Percentiles rank a stretch among this genome's conserved stretches.
phyloP scores from a whole-genome alignment of 257 asterid genomes.

The Solanum lignicaule region DNA sequence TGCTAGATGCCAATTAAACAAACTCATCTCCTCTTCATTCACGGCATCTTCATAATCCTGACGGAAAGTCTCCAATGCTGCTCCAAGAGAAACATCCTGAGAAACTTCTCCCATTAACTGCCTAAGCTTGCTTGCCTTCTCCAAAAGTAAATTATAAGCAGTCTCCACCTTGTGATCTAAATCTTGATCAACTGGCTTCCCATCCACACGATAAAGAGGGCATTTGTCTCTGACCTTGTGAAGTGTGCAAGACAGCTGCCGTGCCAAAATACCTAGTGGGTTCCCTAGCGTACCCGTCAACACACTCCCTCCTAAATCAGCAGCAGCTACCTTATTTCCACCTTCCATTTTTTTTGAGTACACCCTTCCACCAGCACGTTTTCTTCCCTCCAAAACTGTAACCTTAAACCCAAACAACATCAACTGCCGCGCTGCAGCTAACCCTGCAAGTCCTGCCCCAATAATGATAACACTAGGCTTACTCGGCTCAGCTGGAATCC shows the following conservation, averaged over 20 bases:
- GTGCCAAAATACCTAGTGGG: conserved; percentile 91
- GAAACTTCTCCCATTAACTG: conserved; percentile 84
- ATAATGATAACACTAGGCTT: conserved; percentile 55
- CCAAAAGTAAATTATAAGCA: conserved; percentile 66
- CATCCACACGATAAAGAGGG: conserved; percentile 70
- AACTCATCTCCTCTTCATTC: conserved; percentile 54
- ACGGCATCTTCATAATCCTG: conserved; percentile 35
- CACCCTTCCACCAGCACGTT: conserved; percentile 95
- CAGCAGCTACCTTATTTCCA: conserved; percentile 54
- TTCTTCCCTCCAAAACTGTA: conserved; percentile 79
- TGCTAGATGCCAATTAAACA: conserved; percentile 93
- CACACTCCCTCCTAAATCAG: conserved; percentile 97
- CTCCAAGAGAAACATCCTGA: conserved; percentile 91
- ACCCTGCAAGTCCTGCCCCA: conserved; percentile 92
- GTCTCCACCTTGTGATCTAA: conserved; percentile 70
- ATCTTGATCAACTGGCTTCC: conserved; percentile 62
- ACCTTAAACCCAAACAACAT: conserved; percentile 87
- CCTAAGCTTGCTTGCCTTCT: conserved; percentile 63
- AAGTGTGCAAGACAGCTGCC: conserved; percentile 67
- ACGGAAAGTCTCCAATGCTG: conserved; percentile 81
- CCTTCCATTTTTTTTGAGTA: conserved; percentile 65
- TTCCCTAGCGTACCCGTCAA: conserved; percentile 87
- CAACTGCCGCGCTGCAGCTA: conserved; percentile 98
- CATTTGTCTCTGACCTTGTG: conserved; percentile 95
- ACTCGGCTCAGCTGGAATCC: conserved; percentile 34